Percentiles rank a stretch among this genome's conserved stretches.
phyloP scores from a whole-genome alignment of 345 rosid species.

The Eucalyptus urophylla region DNA sequence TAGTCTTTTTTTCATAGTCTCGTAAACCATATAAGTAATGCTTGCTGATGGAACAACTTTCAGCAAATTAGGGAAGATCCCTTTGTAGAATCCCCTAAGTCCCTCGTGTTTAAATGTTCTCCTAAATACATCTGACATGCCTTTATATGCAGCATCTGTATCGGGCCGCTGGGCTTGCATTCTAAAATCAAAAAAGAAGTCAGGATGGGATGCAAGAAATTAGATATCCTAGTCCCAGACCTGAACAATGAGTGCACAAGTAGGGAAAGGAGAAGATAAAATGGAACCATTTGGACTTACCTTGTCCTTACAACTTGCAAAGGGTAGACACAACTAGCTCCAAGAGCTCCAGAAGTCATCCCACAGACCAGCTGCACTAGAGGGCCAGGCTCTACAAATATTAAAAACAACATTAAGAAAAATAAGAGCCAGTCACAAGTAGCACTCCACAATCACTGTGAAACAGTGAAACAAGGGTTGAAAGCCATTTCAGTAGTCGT shows the following conservation, averaged over 20 bases:
- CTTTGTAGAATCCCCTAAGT: slow-evolving; percentile 68
- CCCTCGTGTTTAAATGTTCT: slow-evolving; percentile 69
- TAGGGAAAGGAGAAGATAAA: not conserved
- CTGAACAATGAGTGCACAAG: not conserved
- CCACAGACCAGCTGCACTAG: slow-evolving; percentile 84
- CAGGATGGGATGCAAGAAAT: not conserved
- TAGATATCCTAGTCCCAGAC: not conserved
- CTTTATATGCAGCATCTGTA: slow-evolving; percentile 31
- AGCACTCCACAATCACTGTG: not conserved
- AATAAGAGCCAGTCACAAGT: not conserved
- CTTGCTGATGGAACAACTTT: slow-evolving; percentile 49
- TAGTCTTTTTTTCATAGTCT: slow-evolving; percentile 73
- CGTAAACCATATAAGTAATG: slow-evolving; percentile 55
- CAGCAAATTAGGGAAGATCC: slow-evolving; percentile 76
- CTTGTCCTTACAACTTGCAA: slow-evolving; percentile 93
- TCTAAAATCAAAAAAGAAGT: slow-evolving; percentile 18
- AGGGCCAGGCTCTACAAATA: slow-evolving; percentile 66
- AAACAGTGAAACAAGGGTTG: not conserved
- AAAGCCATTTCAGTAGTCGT: not conserved
- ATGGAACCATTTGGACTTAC: slow-evolving; percentile 10
- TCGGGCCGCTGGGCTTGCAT: slow-evolving; percentile 74
- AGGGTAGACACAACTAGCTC: slow-evolving; percentile 94
- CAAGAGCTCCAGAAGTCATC: slow-evolving; percentile 77
- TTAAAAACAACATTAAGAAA: not conserved
- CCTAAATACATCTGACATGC: slow-evolving; percentile 73